These are phyloP conservation scores for Arachis stenosperma DNA, from an alignment of 306 rosid genomes.

Conservation along the genomic window DNA sequence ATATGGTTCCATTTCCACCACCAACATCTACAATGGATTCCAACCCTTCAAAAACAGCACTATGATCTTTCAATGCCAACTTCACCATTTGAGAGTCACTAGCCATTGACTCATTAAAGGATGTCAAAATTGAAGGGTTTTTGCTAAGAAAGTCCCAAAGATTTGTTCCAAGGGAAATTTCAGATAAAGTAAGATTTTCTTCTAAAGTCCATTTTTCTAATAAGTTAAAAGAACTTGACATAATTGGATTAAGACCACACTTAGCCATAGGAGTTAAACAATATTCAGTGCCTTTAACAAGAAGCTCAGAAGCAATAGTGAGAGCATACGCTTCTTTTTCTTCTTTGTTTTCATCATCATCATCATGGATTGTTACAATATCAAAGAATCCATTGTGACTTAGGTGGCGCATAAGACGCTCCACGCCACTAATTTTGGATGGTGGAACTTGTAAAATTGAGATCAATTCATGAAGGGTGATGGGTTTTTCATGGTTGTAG, in stretches of 20 bases:
- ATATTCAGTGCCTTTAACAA: not conserved
- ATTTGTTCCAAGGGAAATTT: not conserved
- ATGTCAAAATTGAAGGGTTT: not conserved
- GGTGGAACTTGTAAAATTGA: constrained; percentile 41
- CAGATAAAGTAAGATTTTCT: not conserved
- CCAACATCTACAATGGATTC: constrained; percentile 39
- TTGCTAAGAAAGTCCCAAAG: constrained; percentile 8
- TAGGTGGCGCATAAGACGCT: constrained; percentile 42
- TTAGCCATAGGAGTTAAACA: not conserved
- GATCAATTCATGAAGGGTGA: constrained; percentile 41
- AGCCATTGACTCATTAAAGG: constrained; percentile 42
- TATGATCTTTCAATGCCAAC: constrained; percentile 44
- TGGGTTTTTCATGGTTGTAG: constrained; percentile 39
- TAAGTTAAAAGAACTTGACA: not conserved
- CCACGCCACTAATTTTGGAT: constrained; percentile 4
- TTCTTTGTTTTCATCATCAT: not conserved
- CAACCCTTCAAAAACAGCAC: constrained; percentile 42
- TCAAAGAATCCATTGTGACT: constrained; percentile 37
- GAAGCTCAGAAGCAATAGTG: constrained; percentile 25
- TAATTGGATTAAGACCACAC: not conserved
- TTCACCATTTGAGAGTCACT: constrained; percentile 47
- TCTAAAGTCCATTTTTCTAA: constrained; percentile 12
- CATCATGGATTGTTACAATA: not conserved
- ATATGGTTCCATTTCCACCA: constrained; percentile 15
- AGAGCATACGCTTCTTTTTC: constrained; percentile 49